Evolutionary conservation across 1,139 yeast genomes (phyloP), one percentile per base, ranked within the genome.

Genomic region (Pneumocystis carinii): DNA sequence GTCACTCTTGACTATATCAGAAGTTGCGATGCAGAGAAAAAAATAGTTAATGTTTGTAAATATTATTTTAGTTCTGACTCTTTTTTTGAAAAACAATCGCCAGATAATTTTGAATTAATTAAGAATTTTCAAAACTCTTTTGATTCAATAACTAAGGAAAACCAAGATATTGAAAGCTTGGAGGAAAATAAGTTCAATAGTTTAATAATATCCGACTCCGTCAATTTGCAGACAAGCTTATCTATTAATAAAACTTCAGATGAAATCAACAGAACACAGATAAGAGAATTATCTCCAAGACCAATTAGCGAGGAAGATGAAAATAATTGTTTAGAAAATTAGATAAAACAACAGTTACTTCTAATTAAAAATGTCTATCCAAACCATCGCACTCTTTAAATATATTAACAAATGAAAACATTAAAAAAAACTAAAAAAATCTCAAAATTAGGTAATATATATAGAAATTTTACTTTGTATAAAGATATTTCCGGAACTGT

Each of bases 1-100:
- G 92, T 92, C 36, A 82, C 96, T 73, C 98, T 98, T 0, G 97
- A 92, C 72, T 92, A 97, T 97, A 78, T 92, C 65, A 86, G 87
- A 74, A 97, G 97, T 0, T 92, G 98, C 76, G 95, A 89, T 70
- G 75, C 81, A 61, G 97, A 90, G 71, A 82, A 95, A 69, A 77
- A 97, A 70, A 83, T 92, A 66, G 95, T 90, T 58, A 96, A 97
- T 37, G 99, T 94, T 15, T 81, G 96, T 70, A 90, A 89, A 67
- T 87, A 86, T 69, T 87, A 87, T 70, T 77, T 86, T 41, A 81
- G 79, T 70, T 77, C 82, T 17, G 60, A 57, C 29, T 58, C 67
- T 1, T 37, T 62, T 15, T 61, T 58, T 39, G 60, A 61, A 39
- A 37, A 48, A 24, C 55, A 24, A 24, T 12, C 15, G 5, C 4